Conservation (phyloP, 2,329 filamentous ascomycete species). For the Diplocarpon mali region DNA sequence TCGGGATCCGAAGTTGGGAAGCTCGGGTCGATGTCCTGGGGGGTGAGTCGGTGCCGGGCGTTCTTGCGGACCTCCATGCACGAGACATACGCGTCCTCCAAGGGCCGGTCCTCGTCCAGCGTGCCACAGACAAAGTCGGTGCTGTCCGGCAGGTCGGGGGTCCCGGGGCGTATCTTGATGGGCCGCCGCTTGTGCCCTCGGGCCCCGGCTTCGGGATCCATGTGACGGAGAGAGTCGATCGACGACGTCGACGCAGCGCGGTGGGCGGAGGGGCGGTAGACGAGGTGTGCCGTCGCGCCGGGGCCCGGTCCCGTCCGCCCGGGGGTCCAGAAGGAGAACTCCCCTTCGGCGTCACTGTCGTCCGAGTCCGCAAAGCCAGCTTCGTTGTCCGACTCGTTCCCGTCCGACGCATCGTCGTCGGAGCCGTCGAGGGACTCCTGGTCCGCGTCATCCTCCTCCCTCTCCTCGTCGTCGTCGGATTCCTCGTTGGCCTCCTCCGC, state of each 20-base stretch:
- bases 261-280: slow-evolving; percentile 23
- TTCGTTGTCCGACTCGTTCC: slow-evolving; percentile 58
- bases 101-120: slow-evolving; percentile 82
- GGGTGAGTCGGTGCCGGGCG: slow-evolving; percentile 69
- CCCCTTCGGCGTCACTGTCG: slow-evolving; percentile 51
- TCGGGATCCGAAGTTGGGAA: slow-evolving; percentile 94
- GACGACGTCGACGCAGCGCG: slow-evolving; percentile 50
- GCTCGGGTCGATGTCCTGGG: slow-evolving; percentile 96
- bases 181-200: slow-evolving; percentile 25
- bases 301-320: slow-evolving; percentile 28
- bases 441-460: slow-evolving; percentile 44
- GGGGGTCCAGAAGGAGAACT: slow-evolving; percentile 53
- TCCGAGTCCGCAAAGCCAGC: slow-evolving; percentile 61
- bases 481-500: slow-evolving; percentile 51
- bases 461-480: slow-evolving; percentile 45
- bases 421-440: slow-evolving; percentile 41
- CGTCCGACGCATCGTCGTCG: slow-evolving; percentile 58
- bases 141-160: slow-evolving; percentile 84
- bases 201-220: slow-evolving; percentile 12
- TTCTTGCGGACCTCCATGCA: slow-evolving; percentile 72
- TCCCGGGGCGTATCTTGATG: slow-evolving; percentile 52
- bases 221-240: slow-evolving; percentile 35
- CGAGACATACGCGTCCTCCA: slow-evolving; percentile 89
- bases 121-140: slow-evolving; percentile 99
- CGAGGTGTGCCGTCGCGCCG: slow-evolving; percentile 12